Conservation (phyloP, 306 rosid genomes). For the Fragaria ananassa region DNA sequence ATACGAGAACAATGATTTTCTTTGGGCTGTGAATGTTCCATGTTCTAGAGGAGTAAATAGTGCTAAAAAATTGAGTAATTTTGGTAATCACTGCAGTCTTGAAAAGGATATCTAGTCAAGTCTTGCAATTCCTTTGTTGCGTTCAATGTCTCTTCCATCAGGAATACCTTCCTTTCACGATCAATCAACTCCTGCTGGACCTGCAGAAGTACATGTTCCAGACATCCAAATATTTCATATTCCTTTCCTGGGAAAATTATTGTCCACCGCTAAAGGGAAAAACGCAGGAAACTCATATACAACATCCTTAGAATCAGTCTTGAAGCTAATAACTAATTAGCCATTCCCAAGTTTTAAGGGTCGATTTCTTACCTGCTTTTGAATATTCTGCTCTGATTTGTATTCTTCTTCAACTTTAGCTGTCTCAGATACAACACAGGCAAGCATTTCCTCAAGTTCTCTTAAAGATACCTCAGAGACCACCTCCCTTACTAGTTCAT, state of each 20-base stretch:
- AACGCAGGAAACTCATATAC: no score
- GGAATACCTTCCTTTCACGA: slow-evolving; percentile 50
- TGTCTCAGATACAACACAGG: slow-evolving; percentile 38
- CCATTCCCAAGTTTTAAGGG: slow-evolving; percentile 5
- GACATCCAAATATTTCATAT: slow-evolving; percentile 17
- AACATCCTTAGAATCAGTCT: no score
- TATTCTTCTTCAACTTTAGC: slow-evolving; percentile 49
- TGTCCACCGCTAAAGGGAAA: no score
- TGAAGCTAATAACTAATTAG: not conserved
- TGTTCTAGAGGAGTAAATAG: not conserved
- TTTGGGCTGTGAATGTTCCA: not conserved
- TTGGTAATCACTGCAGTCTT: slow-evolving; percentile 4
- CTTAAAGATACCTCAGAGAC: slow-evolving; percentile 33
- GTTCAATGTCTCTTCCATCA: slow-evolving; percentile 44
- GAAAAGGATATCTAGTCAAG: slow-evolving; percentile 65
- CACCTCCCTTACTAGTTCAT: slow-evolving; percentile 27
- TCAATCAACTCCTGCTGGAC: slow-evolving; percentile 47
- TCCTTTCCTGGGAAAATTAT: not conserved
- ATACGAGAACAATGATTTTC: not conserved
- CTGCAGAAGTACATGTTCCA: slow-evolving; percentile 47
- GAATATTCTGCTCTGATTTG: slow-evolving; percentile 39
- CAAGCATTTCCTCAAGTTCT: slow-evolving; percentile 47
- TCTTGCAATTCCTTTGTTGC: slow-evolving; percentile 45
- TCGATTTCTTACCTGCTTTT: slow-evolving; percentile 44
- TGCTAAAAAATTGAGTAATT: slow-evolving; percentile 1